Conservation (phyloP, 1,284 basidiomycete species). For the Albatrellus sp. region DNA sequence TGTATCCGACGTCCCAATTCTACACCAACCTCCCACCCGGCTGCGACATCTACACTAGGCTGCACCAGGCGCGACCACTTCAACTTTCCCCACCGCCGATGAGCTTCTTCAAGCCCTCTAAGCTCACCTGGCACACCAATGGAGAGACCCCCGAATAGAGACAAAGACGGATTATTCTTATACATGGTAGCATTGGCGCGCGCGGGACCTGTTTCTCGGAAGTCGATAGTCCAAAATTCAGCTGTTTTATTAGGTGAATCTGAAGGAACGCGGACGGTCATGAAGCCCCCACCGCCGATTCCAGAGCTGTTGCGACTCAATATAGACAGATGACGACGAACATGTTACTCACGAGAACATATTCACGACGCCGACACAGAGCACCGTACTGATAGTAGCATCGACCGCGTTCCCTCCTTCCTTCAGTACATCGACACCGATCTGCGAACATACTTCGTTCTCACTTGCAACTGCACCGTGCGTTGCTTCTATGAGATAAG, state of each 20-base stretch:
- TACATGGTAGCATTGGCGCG: conserved; percentile 72
- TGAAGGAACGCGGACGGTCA: conserved; percentile 74
- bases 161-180: conserved; percentile 30
- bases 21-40: conserved; percentile 63
- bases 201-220: conserved; percentile 77
- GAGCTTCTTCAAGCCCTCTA: conserved; percentile 70
- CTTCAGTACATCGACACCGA: conserved; percentile 68
- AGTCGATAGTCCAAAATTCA: conserved; percentile 72
- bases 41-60: conserved; percentile 66
- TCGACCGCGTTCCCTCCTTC: conserved; percentile 89
- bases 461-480: conserved; percentile 83
- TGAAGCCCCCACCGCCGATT: conserved; percentile 88
- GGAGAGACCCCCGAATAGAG: conserved; percentile 67
- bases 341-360: conserved; percentile 64
- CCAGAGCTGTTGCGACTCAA: conserved; percentile 40
- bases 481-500: conserved; percentile 60
- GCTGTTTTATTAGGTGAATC: conserved; percentile 28
- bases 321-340: not conserved
- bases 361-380: conserved; percentile 82
- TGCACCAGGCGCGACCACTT: conserved; percentile 69
- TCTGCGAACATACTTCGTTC: conserved; percentile 71
- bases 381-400: conserved; percentile 67
- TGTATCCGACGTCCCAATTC: conserved; percentile 68
- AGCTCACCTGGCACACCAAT: conserved; percentile 84
- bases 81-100: conserved; percentile 67